Base-by-base conservation (phyloP, 306 rosid species). In the Rosa rugosa region DNA sequence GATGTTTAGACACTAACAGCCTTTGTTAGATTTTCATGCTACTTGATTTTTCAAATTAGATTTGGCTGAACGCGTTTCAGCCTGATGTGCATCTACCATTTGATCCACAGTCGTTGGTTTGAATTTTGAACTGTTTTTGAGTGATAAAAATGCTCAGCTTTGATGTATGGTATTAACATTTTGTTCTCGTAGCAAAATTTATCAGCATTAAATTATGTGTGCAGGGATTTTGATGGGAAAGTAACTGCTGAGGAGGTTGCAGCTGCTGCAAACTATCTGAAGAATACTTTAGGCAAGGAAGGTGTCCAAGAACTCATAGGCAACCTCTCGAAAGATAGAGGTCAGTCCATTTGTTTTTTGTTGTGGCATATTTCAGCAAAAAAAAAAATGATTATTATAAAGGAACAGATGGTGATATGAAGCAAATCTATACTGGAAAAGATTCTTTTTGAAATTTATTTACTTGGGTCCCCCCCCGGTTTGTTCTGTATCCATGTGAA, bases 201-300 rank as follows among this genome's bases (percentile, higher is more conserved):
- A 72, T 73, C 6, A 22, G 49, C 14, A 8, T 50, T 62, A 12
- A 40, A 27, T 11, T 12, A 54, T 80, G 75, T 42, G 50, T 85
- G 84, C 91, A 94, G 97, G 86, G 97, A 94, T 91, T 91, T 83
- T 75, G 99, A 92, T 76, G 99, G 99, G 44, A 94, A 94, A 88
- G 99, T 94, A 56, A 91, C 97, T 81, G 88, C 99, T 14, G 99
- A 92, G 85, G 99, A 94, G 91, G 99, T 94, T 67, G 99, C 99
- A 40, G 82, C 91, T 63, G 99, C 99, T 66, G 97, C 97, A 47
- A 89, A 88, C 74, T 92, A 94, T 88, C 84, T 94, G 57, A 94
- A 94, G 89, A 82, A 94, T 79, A 91, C 97, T 41, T 83, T 94
- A 85, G 97, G 88, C 76, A 92, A 94, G 84, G 99, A 94, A 82